Evolutionary conservation across 1,284 basidiomycete species (phyloP).

Genomic region (Schizophyllum amplum): DNA sequence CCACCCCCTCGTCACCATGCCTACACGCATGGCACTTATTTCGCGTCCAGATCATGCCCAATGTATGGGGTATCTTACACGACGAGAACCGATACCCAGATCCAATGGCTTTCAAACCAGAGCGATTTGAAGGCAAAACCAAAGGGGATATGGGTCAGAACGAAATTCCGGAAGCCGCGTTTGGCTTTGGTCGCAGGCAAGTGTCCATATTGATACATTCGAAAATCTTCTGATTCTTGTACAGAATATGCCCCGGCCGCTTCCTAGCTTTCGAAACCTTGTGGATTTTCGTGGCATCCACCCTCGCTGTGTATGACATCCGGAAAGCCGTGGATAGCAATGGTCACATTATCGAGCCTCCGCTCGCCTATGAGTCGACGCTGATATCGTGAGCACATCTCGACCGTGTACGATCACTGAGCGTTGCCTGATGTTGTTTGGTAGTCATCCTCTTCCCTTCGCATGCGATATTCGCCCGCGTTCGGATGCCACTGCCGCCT

Average conservation of each 20-base stretch:
- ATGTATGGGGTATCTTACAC: conserved; percentile 30
- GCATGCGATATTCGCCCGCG: conserved; percentile 32
- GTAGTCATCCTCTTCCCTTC: conserved; percentile 32
- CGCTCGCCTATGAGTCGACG: conserved; percentile 31
- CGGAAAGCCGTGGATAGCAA: conserved; percentile 29
- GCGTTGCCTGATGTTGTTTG: conserved; percentile 1
- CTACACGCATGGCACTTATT: conserved; percentile 1
- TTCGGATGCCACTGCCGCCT: conserved; percentile 21
- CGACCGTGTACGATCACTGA: background rate
- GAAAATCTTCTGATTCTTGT: background rate
- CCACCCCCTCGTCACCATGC: background rate
- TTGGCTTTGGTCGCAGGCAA: conserved; percentile 37
- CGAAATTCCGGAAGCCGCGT: conserved; percentile 25
- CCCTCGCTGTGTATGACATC: conserved; percentile 35
- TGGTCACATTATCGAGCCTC: conserved; percentile 32
- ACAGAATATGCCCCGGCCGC: conserved; percentile 38
- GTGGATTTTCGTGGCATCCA: conserved; percentile 39
- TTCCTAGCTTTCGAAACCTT: conserved; percentile 38
- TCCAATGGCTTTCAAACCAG: conserved; percentile 25
- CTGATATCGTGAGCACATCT: conserved; percentile 32
- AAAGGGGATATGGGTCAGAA: conserved; percentile 10
- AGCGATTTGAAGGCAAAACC: conserved; percentile 17
- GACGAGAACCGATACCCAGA: conserved; percentile 26
- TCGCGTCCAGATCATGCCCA: conserved; percentile 26
- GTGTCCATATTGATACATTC: background rate